Evolutionary conservation across 2,329 filamentous ascomycete genomes (phyloP).

Genomic region (Colletotrichum karsti): DNA sequence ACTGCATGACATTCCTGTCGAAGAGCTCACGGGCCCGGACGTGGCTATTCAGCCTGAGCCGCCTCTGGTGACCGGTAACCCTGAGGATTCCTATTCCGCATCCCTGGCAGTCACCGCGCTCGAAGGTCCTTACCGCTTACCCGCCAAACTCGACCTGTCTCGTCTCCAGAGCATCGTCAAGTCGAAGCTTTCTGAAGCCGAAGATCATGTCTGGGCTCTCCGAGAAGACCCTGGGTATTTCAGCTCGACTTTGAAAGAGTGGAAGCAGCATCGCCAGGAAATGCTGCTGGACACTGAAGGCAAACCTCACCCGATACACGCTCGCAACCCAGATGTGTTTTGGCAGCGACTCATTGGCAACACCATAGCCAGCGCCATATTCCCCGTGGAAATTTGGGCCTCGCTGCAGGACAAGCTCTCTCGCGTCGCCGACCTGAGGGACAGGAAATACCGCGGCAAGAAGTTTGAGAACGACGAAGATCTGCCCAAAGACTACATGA

Average conservation of each 20-base stretch:
- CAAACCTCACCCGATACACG: conserved; percentile 36
- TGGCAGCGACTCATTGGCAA: conserved; percentile 49
- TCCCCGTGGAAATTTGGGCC: conserved; percentile 1
- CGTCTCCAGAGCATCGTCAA: conserved; percentile 53
- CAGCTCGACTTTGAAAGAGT: conserved; percentile 48
- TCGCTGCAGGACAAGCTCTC: conserved; percentile 1
- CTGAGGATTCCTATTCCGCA: conserved; percentile 39
- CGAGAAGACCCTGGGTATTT: conserved; percentile 70
- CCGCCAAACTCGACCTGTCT: conserved; percentile 53
- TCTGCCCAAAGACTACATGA: conserved; percentile 35
- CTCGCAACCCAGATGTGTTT: conserved; percentile 32
- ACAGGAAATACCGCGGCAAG: not conserved
- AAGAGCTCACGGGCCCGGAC: conserved; percentile 35
- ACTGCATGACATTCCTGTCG: conserved; percentile 57
- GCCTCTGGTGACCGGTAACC: conserved; percentile 35
- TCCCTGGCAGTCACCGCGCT: conserved; percentile 49
- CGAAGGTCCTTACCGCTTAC: conserved; percentile 62
- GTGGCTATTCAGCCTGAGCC: conserved; percentile 49
- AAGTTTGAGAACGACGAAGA: conserved; percentile 31
- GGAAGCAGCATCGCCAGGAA: conserved; percentile 55
- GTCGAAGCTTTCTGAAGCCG: conserved; percentile 48
- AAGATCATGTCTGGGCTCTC: conserved; percentile 64
- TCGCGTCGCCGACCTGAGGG: not conserved
- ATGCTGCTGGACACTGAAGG: conserved; percentile 49
- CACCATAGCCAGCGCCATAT: conserved; percentile 38